Conservation (phyloP, 192 early-diverging fungal species). For the Backusella liffmaniae region DNA sequence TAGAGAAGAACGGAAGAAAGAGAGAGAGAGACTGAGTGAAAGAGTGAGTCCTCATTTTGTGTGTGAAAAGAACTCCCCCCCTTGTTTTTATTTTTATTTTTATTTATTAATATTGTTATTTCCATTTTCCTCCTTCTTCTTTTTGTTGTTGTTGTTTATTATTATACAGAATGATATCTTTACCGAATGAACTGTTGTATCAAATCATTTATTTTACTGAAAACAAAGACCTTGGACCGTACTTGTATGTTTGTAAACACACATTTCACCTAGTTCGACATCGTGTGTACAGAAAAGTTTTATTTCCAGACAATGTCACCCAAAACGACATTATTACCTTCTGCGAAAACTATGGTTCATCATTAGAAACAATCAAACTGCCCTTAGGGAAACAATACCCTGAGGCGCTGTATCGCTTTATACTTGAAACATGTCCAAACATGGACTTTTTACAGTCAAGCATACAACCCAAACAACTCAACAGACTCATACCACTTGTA, state of each 20-base stretch:
- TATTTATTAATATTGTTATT: neutral
- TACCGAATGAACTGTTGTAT: conserved; percentile 33
- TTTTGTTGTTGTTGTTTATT: neutral
- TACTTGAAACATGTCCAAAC: conserved; percentile 19
- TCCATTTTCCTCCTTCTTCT: neutral
- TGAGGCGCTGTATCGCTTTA: conserved; percentile 4
- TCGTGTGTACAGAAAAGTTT: conserved; percentile 14
- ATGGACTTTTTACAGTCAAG: conserved; percentile 24
- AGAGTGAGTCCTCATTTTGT: neutral
- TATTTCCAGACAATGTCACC: conserved; percentile 25
- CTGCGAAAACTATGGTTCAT: conserved; percentile 21
- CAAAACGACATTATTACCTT: conserved; percentile 20
- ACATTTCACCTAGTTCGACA: conserved; percentile 18
- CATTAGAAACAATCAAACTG: conserved; percentile 23
- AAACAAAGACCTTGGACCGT: neutral
- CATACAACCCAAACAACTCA: conserved; percentile 23
- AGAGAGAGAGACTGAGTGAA: neutral
- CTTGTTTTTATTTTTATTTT: neutral
- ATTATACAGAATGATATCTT: neutral
- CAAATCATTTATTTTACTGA: conserved; percentile 13
- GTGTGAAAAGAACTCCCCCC: neutral
- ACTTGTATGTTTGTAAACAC: conserved; percentile 23
- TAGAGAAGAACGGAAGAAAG: neutral
- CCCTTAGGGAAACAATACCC: conserved; percentile 13
- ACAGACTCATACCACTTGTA: neutral